Conservation (phyloP, 2,329 filamentous ascomycete genomes). For the Venturia pyrina region DNA sequence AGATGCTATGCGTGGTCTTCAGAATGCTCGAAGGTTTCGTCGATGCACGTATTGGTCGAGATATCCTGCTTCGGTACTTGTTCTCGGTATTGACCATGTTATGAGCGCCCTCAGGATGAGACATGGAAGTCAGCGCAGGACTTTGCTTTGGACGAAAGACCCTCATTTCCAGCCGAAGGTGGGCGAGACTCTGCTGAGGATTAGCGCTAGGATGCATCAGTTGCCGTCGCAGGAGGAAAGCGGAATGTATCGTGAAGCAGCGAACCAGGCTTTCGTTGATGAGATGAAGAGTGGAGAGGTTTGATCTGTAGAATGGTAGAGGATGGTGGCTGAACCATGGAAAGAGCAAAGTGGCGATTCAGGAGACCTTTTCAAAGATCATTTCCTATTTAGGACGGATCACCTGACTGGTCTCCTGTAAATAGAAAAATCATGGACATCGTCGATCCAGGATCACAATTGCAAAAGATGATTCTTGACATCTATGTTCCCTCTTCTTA, state of each 20-base stretch:
- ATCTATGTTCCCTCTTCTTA: no score
- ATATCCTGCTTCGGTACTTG: conserved; percentile 1
- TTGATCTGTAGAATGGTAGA: not conserved
- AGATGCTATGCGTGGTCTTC: conserved; percentile 8
- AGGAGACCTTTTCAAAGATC: not conserved
- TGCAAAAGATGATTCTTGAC: not conserved
- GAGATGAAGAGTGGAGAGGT: not conserved
- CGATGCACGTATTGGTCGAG: conserved; percentile 2
- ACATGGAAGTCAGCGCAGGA: not conserved
- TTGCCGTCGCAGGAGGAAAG: not conserved
- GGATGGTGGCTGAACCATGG: not conserved
- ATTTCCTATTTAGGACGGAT: not conserved
- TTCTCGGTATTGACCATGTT: not conserved
- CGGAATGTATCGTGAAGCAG: not conserved
- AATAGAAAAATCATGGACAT: not conserved
- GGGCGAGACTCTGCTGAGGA: not conserved
- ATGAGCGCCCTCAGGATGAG: not conserved
- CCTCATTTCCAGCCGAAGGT: not conserved
- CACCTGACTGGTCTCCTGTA: not conserved
- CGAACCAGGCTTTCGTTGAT: not conserved
- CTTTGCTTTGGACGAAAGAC: conserved; percentile 2
- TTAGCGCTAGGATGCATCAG: not conserved
- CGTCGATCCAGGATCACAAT: not conserved
- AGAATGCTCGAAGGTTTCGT: conserved; percentile 5
- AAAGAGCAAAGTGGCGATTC: not conserved